Evolutionary conservation across 352 stramenopile species (phyloP), one percentile per base, ranked within the genome.

Genomic region (Globisporangium abappressorium): DNA sequence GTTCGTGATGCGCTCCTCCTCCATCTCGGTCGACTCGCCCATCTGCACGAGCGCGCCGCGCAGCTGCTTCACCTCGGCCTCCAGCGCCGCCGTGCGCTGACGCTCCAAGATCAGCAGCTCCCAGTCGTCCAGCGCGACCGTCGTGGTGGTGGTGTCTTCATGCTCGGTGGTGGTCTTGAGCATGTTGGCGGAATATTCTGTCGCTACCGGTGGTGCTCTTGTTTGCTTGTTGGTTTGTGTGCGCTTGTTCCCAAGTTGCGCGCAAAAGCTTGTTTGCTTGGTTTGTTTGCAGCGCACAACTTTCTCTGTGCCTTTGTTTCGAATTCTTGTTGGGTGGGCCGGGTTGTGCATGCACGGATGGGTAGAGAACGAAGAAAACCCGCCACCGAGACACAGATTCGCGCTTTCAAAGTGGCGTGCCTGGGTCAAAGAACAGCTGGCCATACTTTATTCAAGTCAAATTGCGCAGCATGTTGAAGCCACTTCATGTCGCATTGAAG

Each of bases 1-100:
- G 76, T 95, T 95, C 49, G 86, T 88, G 41, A 95, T 88, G 46
- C 84, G 81, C 68, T 95, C 88, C 70, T 95, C 88, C 61, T 92
- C 85, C 61, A 90, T 84, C 66, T 95, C 88, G 4, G 88, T 93
- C 60, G 83, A 90, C 73, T 93, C 87, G 68, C 88, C 84, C 71
- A 95, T 75, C 26, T 85, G 81, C 69, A 95, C 87, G 9, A 95
- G 79, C 54, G 84, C 75, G 53, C 86, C 80, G 36, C 81, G 81
- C 20, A 93, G 76, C 41, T 77, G 68, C 76, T 88, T 89, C 5
- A 91, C 82, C 53, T 93, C 85, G 30, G 60, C 63, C 71, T 93
- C 85, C 38, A 93, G 70, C 53, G 78, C 76, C n/a, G 80, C 79
- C 33, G 85, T 92, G 70, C 83, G 82, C 70, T 93, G 85, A 18